phyloP scores from a whole-genome alignment of 1,284 basidiomycete genomes.

The Pseudozyma sp. region DNA sequence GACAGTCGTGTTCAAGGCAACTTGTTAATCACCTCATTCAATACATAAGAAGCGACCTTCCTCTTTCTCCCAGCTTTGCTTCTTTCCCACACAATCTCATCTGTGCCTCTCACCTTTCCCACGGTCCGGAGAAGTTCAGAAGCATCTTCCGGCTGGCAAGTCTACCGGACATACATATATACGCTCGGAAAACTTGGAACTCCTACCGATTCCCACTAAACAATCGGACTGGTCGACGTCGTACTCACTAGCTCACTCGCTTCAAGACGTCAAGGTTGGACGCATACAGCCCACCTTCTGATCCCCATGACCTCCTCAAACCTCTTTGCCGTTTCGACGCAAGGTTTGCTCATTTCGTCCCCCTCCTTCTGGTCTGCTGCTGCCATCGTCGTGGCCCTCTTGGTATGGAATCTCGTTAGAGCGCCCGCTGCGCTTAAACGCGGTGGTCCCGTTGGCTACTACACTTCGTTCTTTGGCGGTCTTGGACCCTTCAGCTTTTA shows the following conservation, averaged over 20 bases:
- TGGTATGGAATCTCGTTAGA: constrained; percentile 30
- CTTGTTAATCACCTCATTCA: too few relatives aligned
- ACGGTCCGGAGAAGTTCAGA: too few relatives aligned
- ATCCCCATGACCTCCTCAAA: constrained; percentile 14
- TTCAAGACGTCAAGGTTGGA: not conserved
- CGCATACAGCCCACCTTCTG: not conserved
- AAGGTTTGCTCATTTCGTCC: constrained; percentile 34
- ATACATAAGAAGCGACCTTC: too few relatives aligned
- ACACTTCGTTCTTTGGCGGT: constrained; percentile 25
- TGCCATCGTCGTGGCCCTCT: constrained; percentile 19
- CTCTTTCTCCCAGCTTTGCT: too few relatives aligned
- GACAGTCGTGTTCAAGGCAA: too few relatives aligned
- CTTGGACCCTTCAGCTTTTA: constrained; percentile 43
- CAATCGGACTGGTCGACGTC: too few relatives aligned
- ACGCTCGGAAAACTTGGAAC: too few relatives aligned
- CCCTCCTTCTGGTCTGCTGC: constrained; percentile 33
- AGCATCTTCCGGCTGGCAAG: too few relatives aligned
- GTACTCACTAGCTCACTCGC: not conserved
- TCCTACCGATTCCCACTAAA: too few relatives aligned
- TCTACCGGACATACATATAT: too few relatives aligned
- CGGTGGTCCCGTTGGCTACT: constrained; percentile 20
- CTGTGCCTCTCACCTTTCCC: too few relatives aligned
- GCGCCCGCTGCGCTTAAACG: constrained; percentile 34
- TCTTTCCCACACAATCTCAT: too few relatives aligned
- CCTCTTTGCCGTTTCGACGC: constrained; percentile 26